Base-by-base conservation (phyloP, 2,329 filamentous ascomycete species). In the Ilyonectria sp. region DNA sequence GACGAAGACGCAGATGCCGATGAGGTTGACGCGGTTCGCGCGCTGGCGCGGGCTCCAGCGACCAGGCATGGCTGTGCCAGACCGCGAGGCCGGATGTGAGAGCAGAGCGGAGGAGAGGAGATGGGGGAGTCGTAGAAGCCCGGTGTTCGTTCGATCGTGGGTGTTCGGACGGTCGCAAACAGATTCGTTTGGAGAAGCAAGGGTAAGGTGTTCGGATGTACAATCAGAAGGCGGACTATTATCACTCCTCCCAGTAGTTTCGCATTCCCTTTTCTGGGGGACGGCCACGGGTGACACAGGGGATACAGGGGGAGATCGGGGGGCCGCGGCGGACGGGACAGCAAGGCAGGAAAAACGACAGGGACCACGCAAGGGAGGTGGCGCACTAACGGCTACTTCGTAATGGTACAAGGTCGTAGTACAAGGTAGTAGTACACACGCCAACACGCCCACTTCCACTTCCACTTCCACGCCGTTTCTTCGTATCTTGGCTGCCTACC, bases 41-140 rank as follows among this genome's bases (percentile, higher is more conserved):
- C 74, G 71, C 62, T 76, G 74, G 52, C 72, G 74, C 59, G 74
- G 73, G 59, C 69, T 75, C 74, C 74, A 75, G 59, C 65, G 74
- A 63, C 67, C 61, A 58, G 72, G 69, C 74, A 75, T 75, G 57
- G 35, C 59, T 26, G 37, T 35, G 57, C 54, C 37, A 47, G 59
- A 66, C 63, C 67, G 70, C 68, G 56, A 52, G 31, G 33, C 35
- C 33, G 49, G 43, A 19, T 57, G 26, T 44, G 37, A 23, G 15
- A 31, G 49, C 43, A 54, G 53, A 59, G 47, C 13, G 43, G 19
- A 29, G 33, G 21, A 49, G 19, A 29, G 33, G 21, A n/a, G 43
- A 55, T 23, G 21, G 47, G 31, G 33, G 47, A 33, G 26, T 31
- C 13, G 21, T 52, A 7, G 33, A 37, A 23, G 35, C 8, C 40